phyloP scores from a whole-genome alignment of 139 green algal genomes.

The Eudorina sp. region DNA sequence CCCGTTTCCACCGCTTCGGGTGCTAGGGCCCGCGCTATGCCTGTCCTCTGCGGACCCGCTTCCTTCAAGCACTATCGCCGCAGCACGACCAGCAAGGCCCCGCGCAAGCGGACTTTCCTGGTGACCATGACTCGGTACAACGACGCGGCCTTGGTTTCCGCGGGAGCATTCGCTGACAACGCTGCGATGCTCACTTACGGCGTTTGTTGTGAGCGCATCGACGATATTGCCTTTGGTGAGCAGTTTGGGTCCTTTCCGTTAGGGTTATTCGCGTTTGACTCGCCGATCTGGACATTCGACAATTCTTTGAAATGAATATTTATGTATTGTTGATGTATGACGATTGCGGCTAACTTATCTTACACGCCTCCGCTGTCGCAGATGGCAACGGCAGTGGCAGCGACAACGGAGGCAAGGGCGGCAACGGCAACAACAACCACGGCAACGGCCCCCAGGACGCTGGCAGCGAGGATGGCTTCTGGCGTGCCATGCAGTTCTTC shows the following conservation, averaged over 20 bases:
- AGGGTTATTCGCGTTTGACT: no score
- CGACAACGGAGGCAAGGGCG: neutral
- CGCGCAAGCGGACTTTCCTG: constrained; percentile 57
- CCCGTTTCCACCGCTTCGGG: neutral
- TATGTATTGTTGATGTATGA: no score
- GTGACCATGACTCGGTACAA: constrained; percentile 46
- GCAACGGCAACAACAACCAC: neutral
- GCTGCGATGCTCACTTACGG: neutral
- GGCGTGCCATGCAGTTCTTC: neutral
- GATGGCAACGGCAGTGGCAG: no score
- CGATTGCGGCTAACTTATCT: no score
- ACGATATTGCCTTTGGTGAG: neutral
- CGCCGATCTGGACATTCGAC: no score
- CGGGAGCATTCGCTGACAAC: neutral
- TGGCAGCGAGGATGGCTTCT: neutral
- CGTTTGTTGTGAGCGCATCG: neutral
- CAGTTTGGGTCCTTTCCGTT: no score
- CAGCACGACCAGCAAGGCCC: constrained; percentile 46
- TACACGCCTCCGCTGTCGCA: neutral
- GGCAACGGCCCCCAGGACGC: neutral
- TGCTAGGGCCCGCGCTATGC: neutral
- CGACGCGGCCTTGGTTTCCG: no score
- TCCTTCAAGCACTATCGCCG: constrained; percentile 44
- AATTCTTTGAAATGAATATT: no score
- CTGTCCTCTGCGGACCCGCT: neutral